Base-by-base conservation (phyloP, 2,329 filamentous ascomycete genomes). In the Rutstroemia sp. region DNA sequence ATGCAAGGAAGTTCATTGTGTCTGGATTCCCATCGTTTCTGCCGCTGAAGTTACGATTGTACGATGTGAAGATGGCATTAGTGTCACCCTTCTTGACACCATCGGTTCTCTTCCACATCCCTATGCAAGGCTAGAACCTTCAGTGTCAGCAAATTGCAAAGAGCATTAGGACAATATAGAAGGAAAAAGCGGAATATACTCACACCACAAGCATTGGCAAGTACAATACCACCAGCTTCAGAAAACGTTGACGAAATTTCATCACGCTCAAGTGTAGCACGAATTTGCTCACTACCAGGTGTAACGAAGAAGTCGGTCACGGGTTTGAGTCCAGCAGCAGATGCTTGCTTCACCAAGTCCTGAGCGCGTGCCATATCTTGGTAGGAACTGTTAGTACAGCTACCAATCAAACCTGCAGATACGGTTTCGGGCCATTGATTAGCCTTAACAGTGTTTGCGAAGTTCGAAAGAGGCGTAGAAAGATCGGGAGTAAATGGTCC, bases 1-100 rank as follows among this genome's bases (percentile, higher is more conserved):
- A 96, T 9, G 94, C 92, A 52, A 99, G 82, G 76, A 99, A 99
- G 79, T 97, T 99, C 92, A 97, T 96, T 8, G 94, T 99, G 44
- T 87, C 86, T 21, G 89, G 86, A 76, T 99, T 99, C 60, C 94
- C 94, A 69, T 99, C 94, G 71, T 99, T 99, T 63, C 94, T 88
- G 59, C 90, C 92, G 51, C 89, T 89, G 78, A 99, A 99, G 76
- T 99, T 99, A 59, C 94, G 89, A 80, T 99, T 99, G 78, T 96
- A 99, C 0, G 92, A 96, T 9, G 91, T 92, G 68, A 99, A 83
- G 67, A 99, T 97, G 60, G 94, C 94, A 69, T 99, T 99, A 54
- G 83, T 78, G 57, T 92, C 89, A 60, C 91, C 92, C 75, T 95
- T 96, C 58, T 76, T 72, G 17, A 95, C 82, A 21, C 85, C 88